Evolutionary conservation across 768 basidiomycete species (phyloP), one percentile per base, ranked within the genome.

Genomic region (Leucocoprinus sp.): DNA sequence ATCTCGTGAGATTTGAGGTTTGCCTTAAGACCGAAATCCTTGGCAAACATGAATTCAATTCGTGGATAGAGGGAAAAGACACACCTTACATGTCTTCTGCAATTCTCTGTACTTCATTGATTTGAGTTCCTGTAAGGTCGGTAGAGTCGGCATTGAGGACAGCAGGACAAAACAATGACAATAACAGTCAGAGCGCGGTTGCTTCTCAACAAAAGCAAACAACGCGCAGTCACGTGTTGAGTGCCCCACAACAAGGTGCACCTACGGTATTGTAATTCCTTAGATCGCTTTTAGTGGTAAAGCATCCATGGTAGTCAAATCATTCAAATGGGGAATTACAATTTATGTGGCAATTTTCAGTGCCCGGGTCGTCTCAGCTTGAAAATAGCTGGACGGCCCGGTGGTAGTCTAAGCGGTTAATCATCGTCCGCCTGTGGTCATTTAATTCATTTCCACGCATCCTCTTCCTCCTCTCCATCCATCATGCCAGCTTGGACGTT

Each of bases 21-120:
- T 36, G 87, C 87, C 63, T 76, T 84, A 50, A 90, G 76, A 48
- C 85, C 84, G 57, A 82, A 78, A 54, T 87, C 83, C 85, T 90
- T 43, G 38, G 19, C 33, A 39, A 39, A 55, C 37, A 53, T 56
- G 44, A 55, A 50, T 45, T 44, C 26, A 19, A 45, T 33, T 33
- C 15, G 3, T 23, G 4, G 39, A 14, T 35, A 34, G 34, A 31
- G 9, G 15, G 48, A 38, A 29, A 18, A 26, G 34, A 36, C 9
- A 5, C 54, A 82, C 84, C 67, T 87, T 88, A 72, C 88, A 88
- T 61, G 89, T 71, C 43, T 65, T 69, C 66, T 84, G 76, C 36
- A 65, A 60, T 46, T 69, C 80, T 43, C 55, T 59, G 8, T 71
- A 64, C 51, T 69, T 73, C 68, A 75, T 67, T 5, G 60, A 55